Base-by-base conservation (phyloP, 345 rosid species). In the Diplotaxis tenuifolia region DNA sequence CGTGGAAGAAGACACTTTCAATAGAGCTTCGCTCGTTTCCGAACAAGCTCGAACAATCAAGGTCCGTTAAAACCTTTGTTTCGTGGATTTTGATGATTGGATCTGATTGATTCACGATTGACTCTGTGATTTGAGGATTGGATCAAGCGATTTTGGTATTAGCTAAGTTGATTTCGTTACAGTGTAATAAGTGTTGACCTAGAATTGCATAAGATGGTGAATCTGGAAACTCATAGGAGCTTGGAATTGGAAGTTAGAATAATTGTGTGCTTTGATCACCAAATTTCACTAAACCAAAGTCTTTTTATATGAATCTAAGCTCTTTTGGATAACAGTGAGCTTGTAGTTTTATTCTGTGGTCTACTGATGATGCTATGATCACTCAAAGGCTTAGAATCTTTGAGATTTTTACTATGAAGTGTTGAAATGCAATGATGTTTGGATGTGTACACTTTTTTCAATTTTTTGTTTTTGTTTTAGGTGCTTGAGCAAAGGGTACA, bases 401-500 rank as follows among this genome's bases (percentile, higher is more conserved):
- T 68, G 8, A 7, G 27, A 54, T 21, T 65, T 64, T 72, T 29
- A 55, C n/a, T 19, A 16, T 45, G 0, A 57, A 73, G 23, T 52
- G 10, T 62, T 4, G 4, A 20, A 19, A 18, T 25, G 18, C 4
- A 49, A 15, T 27, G 0, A 62, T 52, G 32, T 19, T 31, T 57
- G 8, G 3, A 1, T 65, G 32, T 14, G 11, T 28, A 45, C 7
- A 4, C 50, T 4, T 45, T 6, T 10, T 45, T n/a, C 52, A 15
- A 6, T 45, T 9, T 45, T 19, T 34, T 29, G 36, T 28, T 81
- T 10, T n/a, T 34, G 6, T 40, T 38, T n/a, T 81, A 94, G 97
- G 87, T 89, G 69, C 97, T 96, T 78, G 95, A 92, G 80, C 98
- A 90, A 85, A 86, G 99, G 67, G 97, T 92, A 23, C 93, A 92